Evolutionary conservation across 768 basidiomycete species (phyloP), one percentile per base, ranked within the genome.

Genomic region (Naganishia vaughanmartiniae): DNA sequence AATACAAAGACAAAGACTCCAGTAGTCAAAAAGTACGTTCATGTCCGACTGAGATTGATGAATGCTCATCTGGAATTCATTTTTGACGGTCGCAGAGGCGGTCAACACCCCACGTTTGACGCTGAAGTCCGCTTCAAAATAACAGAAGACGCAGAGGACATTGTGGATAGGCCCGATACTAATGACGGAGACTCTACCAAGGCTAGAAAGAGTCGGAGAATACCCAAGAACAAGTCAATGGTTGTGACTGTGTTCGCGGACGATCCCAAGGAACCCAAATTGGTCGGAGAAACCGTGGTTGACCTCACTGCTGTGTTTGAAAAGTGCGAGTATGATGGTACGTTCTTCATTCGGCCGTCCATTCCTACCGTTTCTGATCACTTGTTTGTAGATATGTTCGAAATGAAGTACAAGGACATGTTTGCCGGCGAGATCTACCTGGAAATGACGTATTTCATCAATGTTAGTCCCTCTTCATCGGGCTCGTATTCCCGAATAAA

Each of bases 71-170:
- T 46, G 33, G 30, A 6, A 24, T 26, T 34, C 17, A 31, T 26
- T 51, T 21, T 54, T 42, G 42, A 14, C 14, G 42, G 2, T 42
- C 42, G 42, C 46, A 81, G 89, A 77, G 93, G 93, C 2, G 94
- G 94, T 0, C 94, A 97, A 77, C 90, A 91, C 80, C 94, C 94
- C 1, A 87, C 89, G 70, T 97, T 93, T 92, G 93, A 96, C 77
- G 87, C 87, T 39, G 93, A 96, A 80, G 80, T 94, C 65, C 87
- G 92, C 53, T 98, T 93, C 79, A 85, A 88, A 6, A 84, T 97
- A 56, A 79, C 86, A 74, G 87, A 87, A 75, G 85, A 86, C 36
- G 45, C 76, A 1, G 81, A 80, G 46, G 81, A 82, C 55, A 73
- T 77, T 12, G 73, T 78, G 12, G 58, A 72, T 7, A 73, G 78